Evolutionary conservation across 306 rosid species (phyloP), one percentile per base, ranked within the genome.

Genomic region (Crotalaria pallida): DNA sequence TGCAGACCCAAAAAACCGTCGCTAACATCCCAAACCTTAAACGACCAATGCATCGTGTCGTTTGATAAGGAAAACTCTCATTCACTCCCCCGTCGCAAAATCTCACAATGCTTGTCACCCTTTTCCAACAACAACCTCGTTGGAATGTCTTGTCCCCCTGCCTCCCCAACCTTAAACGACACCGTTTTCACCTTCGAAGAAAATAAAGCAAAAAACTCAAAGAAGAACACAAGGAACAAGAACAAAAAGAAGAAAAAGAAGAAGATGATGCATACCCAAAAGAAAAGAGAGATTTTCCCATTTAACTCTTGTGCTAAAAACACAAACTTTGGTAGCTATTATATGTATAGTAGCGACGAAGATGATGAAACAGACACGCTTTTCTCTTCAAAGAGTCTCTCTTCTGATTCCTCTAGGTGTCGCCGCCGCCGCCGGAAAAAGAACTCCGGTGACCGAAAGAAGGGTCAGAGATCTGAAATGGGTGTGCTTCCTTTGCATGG

Each of bases 281-380:
- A 73, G 83, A 79, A 64, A 53, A 77, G 76, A 36, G 90, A 89
- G 0, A 13, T 77, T 10, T 75, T 79, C 58, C 85, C 88, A 0
- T 79, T 92, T 29, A 77, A 77, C 43, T 78, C 83, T 1, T 74
- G 87, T 26, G 79, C 91, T 7, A 70, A 81, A 68, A 91, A 86
- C 5, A 56, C 79, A 3, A 84, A 66, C 65, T 83, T 84, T 64
- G 81, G 81, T 36, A 82, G 90, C 0, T 74, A 84, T 23, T 84
- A 90, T 89, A 88, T 94, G 95, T 88, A 81, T 50, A 90, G 95
- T 77, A 88, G 91, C 58, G 95, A 85, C 2, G 89, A 88, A 21
- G 90, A 89, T 47, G 93, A 88, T 18, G 96, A 93, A 64, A 86
- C 87, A 0, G 96, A 88, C 56, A 85, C 90, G 10, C 87, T 94